A percentile compares a stretch with the other conserved stretches of the same genome.
Conservation (phyloP, 2,329 filamentous ascomycete genomes). For the Colletotrichum melonis region DNA sequence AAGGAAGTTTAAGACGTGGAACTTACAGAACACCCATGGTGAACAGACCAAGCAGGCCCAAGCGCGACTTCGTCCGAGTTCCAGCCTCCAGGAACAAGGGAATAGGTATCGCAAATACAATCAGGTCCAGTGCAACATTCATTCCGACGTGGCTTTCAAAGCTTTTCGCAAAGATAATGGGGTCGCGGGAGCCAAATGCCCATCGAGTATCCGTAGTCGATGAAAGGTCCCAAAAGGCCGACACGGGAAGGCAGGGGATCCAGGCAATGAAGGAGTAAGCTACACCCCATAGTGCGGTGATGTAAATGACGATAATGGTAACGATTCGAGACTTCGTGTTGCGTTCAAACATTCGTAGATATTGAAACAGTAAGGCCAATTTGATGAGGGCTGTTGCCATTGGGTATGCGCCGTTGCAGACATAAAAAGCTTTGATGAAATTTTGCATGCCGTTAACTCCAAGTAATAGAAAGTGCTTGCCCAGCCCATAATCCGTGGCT, state of each 20-base stretch:
- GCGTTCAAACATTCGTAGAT: slow-evolving; percentile 35
- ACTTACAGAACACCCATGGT: slow-evolving; percentile 46
- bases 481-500: slow-evolving; percentile 7
- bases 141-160: slow-evolving; percentile 44
- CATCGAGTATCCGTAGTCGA: slow-evolving; percentile 33
- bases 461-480: slow-evolving; percentile 3
- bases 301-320: slow-evolving; percentile 38
- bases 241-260: slow-evolving; percentile 46
- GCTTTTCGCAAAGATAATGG: slow-evolving; percentile 40
- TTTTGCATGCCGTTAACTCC: slow-evolving; percentile 12
- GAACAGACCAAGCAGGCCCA: slow-evolving; percentile 44
- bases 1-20: background rate
- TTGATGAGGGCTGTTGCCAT: slow-evolving; percentile 38
- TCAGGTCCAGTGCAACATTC: slow-evolving; percentile 46
- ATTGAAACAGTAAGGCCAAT: slow-evolving; percentile 38
- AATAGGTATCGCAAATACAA: slow-evolving; percentile 45
- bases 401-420: slow-evolving; percentile 36
- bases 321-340: slow-evolving; percentile 32
- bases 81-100: slow-evolving; percentile 42
- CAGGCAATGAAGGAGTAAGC: slow-evolving; percentile 45
- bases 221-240: slow-evolving; percentile 44
- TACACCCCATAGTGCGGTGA: slow-evolving; percentile 45
- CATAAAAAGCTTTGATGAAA: slow-evolving; percentile 35
- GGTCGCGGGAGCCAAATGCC: slow-evolving; percentile 44
- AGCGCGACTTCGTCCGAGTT: slow-evolving; percentile 42